Evolutionary conservation across 2,329 filamentous ascomycete genomes (phyloP).

Genomic region (Sclerotinia sclerotiorum): DNA sequence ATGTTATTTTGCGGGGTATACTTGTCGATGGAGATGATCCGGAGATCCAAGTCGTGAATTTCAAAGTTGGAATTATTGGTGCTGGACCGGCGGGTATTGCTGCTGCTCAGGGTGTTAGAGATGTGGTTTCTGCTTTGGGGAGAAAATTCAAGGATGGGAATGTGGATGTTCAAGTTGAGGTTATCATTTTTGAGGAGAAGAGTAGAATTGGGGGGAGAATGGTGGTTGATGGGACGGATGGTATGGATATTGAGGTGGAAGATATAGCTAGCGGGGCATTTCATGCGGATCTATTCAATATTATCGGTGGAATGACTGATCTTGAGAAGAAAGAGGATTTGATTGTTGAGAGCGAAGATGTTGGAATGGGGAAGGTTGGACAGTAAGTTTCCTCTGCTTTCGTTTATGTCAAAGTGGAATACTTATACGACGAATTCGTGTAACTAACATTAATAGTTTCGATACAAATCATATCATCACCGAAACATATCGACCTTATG

Average conservation of each 20-base stretch:
- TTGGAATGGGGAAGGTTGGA: constrained; percentile 13
- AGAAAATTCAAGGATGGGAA: neutral
- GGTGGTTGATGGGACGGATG: neutral
- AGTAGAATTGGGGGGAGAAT: constrained; percentile 12
- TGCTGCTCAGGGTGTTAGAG: neutral
- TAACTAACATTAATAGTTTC: neutral
- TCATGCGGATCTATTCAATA: neutral
- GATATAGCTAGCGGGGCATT: constrained; percentile 10
- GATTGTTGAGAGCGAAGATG: neutral
- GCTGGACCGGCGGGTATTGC: constrained; percentile 14
- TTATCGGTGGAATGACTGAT: neutral
- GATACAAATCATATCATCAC: neutral
- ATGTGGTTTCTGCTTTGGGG: neutral
- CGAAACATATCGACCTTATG: constrained; percentile 13
- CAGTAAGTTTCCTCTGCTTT: neutral
- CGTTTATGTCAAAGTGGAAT: neutral
- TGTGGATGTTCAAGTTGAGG: constrained; percentile 4
- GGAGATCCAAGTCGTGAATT: neutral
- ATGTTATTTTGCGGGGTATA: too few relatives aligned
- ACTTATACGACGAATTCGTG: too few relatives aligned
- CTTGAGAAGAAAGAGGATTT: neutral
- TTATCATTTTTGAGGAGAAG: constrained; percentile 18
- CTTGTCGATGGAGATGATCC: too few relatives aligned
- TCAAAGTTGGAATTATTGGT: constrained; percentile 13
- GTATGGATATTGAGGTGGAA: constrained; percentile 5